Base-by-base conservation (phyloP, 768 basidiomycete genomes). In the Pseudohyphozyma bogoriensis region DNA sequence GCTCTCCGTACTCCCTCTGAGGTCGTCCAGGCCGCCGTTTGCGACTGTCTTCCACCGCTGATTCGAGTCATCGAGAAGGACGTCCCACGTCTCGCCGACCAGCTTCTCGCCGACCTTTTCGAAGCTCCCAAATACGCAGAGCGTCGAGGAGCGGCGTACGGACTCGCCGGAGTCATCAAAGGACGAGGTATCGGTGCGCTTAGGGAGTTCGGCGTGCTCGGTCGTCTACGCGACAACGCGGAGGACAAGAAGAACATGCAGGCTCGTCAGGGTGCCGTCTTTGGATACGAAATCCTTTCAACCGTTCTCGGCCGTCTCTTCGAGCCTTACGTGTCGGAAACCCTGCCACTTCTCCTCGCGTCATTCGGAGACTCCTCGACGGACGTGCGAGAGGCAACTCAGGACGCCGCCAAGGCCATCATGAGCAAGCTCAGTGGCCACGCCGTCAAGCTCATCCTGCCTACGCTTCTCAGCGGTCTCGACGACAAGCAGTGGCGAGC, bases 401-500 rank as follows among this genome's bases (percentile, higher is more conserved):
- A 88, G 68, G 93, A 97, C 63, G 86, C 95, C 2, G 83, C 90
- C 5, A 83, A 85, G 51, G 83, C 90, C 35, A 91, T 99, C 76
- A 97, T 97, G 95, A 85, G 83, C 1, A 87, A 87, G 65, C 79
- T 99, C 26, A 69, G 67, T 32, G 72, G 77, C 32, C 74, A 96
- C 72, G 92, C 91, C 37, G 86, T 99, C 71, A 97, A 99, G 75
- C 82, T 91, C 47, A 90, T 99, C 61, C 76, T 97, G 20, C 93
- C 95, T 0, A 85, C 86, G 3, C 73, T 99, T 26, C 78, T 99
- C 13, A 84, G 84, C 40, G 92, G 91, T 28, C 76, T 97, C 54
- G 92, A 97, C 67, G 95, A 97, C 73, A 96, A 93, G 72, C 93
- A 97, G 70, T 97, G 95, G 95, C 80, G 95, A 18, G 89, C 90